These are phyloP conservation scores for Aphanoascus verrucosus DNA, from an alignment of 2,329 filamentous ascomycete genomes.

Conservation along the genomic window DNA sequence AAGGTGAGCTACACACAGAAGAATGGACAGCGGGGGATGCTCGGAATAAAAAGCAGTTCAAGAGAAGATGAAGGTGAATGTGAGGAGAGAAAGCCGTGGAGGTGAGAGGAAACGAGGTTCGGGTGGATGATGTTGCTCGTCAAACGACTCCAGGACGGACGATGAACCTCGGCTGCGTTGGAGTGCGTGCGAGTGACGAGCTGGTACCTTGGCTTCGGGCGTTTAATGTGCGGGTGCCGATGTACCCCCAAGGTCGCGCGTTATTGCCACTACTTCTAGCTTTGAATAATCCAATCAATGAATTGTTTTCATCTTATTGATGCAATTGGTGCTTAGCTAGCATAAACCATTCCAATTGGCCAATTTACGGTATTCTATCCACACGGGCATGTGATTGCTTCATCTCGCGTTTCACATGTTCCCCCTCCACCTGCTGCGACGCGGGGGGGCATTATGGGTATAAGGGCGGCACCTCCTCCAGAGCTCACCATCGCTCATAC, in stretches of 20 bases:
- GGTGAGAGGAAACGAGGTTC: constrained; percentile 1
- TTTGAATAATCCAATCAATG: background rate
- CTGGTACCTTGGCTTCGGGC: background rate
- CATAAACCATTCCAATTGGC: too few species aligned
- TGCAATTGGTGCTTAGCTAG: too few species aligned
- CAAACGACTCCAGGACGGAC: background rate
- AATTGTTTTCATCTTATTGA: too few species aligned
- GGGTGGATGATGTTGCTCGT: background rate
- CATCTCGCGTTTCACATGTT: too few species aligned
- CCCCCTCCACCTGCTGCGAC: too few species aligned
- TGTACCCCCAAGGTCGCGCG: background rate
- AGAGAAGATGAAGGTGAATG: constrained; percentile 12
- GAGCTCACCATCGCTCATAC: too few species aligned
- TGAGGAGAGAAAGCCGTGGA: background rate
- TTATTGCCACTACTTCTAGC: background rate
- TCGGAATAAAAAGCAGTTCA: constrained; percentile 14
- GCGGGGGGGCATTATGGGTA: too few species aligned
- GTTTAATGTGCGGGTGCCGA: background rate
- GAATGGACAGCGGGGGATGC: background rate
- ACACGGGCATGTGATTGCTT: too few species aligned
- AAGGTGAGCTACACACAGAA: background rate
- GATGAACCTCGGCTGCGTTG: constrained; percentile 5
- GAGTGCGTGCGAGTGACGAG: background rate
- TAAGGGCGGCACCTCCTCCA: too few species aligned
- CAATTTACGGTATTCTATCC: background rate